phyloP scores from a whole-genome alignment of 2,329 filamentous ascomycete genomes.

The Cytospora piceae region DNA sequence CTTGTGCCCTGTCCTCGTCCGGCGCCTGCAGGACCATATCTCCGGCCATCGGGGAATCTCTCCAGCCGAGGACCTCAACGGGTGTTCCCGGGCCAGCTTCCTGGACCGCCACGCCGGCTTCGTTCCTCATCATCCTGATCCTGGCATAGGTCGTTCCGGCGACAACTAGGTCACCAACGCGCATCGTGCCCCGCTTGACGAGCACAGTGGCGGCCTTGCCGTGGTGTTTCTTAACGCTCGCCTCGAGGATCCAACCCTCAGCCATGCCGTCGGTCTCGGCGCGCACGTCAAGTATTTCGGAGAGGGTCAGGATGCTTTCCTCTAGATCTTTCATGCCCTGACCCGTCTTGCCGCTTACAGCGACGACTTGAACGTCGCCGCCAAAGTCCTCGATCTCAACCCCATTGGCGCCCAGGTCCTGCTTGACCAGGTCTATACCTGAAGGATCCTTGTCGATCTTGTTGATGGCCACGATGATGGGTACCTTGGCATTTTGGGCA shows the following conservation, averaged over 20 bases:
- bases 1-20: slow-evolving; percentile 77
- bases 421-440: slow-evolving; percentile 81
- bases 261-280: slow-evolving; percentile 76
- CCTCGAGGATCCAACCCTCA: slow-evolving; percentile 94
- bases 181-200: slow-evolving; percentile 83
- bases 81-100: slow-evolving; percentile 86
- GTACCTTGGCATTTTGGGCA: slow-evolving; percentile 81
- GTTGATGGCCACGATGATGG: slow-evolving; percentile 97
- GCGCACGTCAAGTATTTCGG: slow-evolving; percentile 88
- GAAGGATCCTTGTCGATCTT: slow-evolving; percentile 82
- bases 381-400: slow-evolving; percentile 94
- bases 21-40: slow-evolving; percentile 84
- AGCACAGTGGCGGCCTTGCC: slow-evolving; percentile 89
- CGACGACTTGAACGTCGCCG: slow-evolving; percentile 89
- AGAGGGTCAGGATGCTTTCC: slow-evolving; percentile 83
- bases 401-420: slow-evolving; percentile 79
- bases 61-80: slow-evolving; percentile 94
- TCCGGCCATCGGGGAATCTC: slow-evolving; percentile 78
- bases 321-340: slow-evolving; percentile 89
- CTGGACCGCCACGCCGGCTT: slow-evolving; percentile 72
- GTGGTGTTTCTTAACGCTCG: slow-evolving; percentile 83
- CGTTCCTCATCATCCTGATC: slow-evolving; percentile 82
- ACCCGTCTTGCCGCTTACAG: slow-evolving; percentile 91
- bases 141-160: slow-evolving; percentile 88
- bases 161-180: slow-evolving; percentile 79